These are phyloP conservation scores for Protea cynaroides DNA, from an alignment of 164 flowering plant genomes.

Conservation along the genomic window DNA sequence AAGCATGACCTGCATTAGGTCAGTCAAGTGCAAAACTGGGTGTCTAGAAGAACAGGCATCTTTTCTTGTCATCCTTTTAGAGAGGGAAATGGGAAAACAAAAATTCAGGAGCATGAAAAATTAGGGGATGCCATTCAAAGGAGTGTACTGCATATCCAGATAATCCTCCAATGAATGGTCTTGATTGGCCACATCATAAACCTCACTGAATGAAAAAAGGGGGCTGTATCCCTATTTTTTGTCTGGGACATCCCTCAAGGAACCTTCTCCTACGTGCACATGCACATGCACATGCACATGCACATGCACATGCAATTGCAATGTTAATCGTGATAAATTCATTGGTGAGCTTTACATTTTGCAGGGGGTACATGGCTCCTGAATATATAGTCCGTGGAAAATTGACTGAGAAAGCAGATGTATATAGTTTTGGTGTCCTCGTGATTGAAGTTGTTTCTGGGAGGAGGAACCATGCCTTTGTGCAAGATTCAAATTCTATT, in stretches of 20 bases:
- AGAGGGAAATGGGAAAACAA: no score
- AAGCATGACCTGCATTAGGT: no score
- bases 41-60: no score
- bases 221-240: no score
- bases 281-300: no score
- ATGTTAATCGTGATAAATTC: background rate
- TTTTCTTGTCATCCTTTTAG: no score
- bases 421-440: slow-evolving; percentile 70
- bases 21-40: no score
- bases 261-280: background rate
- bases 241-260: background rate
- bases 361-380: slow-evolving; percentile 73
- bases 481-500: slow-evolving; percentile 26
- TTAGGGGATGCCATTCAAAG: no score
- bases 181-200: background rate
- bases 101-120: no score
- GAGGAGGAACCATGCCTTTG: slow-evolving; percentile 29
- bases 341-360: slow-evolving; percentile 6
- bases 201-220: background rate
- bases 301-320: no score
- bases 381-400: slow-evolving; percentile 56
- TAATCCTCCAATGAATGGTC: background rate
- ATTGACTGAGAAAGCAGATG: slow-evolving; percentile 69
- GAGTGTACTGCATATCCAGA: no score
- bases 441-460: slow-evolving; percentile 51